Evolutionary conservation across 1,139 yeast species (phyloP), one percentile per base, ranked within the genome.

Genomic region (Candida anutae): DNA sequence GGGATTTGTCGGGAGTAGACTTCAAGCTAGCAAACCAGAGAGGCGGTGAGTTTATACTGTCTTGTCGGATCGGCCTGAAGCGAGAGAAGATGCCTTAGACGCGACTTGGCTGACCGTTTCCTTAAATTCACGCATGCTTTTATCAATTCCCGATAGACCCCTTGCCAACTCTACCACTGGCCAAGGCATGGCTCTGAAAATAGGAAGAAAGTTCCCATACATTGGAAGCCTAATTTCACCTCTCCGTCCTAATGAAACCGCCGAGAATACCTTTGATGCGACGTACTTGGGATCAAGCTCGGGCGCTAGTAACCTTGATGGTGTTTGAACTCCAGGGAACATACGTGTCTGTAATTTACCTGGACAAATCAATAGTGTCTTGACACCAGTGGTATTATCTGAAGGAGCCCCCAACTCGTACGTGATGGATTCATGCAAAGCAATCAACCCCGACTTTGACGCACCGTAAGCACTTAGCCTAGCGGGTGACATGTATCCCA

Each of bases 401-500:
- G 68, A 54, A 0, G 77, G 77, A 1, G 70, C 60, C 0, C 77
- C 77, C 21, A 84, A 48, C 46, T 83, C 94, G 39, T 74, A 74
- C 0, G 85, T 75, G 22, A 88, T 57, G 1, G 90, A 77, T 46
- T 84, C 94, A 48, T 88, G 96, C 25, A 87, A 56, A 0, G 93
- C 87, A 29, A 88, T 69, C 17, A 84, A 53, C 0, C 94, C 96
- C 0, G 94, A 79, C 50, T 88, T 88, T 6, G 94, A 73, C 0
- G 96, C 95, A 0, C 95, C 95, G 44, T 88, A 88, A 0, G 83
- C 83, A 39, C 82, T 72, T 31, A 84, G 59, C 19, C 78, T 60
- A 5, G 95, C 90, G 0, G 96, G 96, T 0, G 94, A 71, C 63
- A 82, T 66, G 37, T 80, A 77, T 0, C 95, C 96, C 31, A 88